A percentile compares a stretch with the other conserved stretches of the same genome.
phyloP scores from a whole-genome alignment of 306 rosid genomes.

The Geum urbanum region DNA sequence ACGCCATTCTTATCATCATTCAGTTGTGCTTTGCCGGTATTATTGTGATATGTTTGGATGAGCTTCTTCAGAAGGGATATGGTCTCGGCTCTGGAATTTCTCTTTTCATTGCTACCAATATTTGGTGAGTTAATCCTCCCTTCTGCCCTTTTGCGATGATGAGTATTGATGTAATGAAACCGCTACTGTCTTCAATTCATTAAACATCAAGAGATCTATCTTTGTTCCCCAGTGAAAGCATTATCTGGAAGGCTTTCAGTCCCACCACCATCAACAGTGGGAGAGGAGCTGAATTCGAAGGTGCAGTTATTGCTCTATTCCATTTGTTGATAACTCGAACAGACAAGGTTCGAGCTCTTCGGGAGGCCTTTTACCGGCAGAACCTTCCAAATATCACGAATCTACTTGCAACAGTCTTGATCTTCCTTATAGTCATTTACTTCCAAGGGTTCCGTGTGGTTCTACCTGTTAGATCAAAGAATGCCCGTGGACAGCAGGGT shows the following conservation, averaged over 20 bases:
- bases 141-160: too few species aligned
- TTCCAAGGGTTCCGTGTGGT: conserved; percentile 96
- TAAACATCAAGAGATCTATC: too few species aligned
- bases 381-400: conserved; percentile 92
- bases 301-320: conserved; percentile 88
- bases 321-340: conserved; percentile 79
- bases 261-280: conserved; percentile 94
- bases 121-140: conserved; percentile 22
- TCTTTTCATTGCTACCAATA: conserved; percentile 91
- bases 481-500: conserved; percentile 91
- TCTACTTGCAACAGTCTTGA: conserved; percentile 77
- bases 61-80: conserved; percentile 96
- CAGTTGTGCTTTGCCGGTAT: conserved; percentile 94
- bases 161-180: too few species aligned
- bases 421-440: conserved; percentile 78
- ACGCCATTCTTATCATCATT: conserved; percentile 75
- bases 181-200: too few species aligned
- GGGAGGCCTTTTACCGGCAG: conserved; percentile 86
- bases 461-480: conserved; percentile 90
- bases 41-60: conserved; percentile 87
- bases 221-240: conserved; percentile 44
- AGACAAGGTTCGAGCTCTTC: conserved; percentile 80
- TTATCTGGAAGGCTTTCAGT: conserved; percentile 90
- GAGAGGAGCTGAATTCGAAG: conserved; percentile 91
- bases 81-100: conserved; percentile 97